A percentile compares a stretch with the other conserved stretches of the same genome.
Evolutionary conservation across 257 asterid species (phyloP).

Genomic region (Thymus mandschuricus): DNA sequence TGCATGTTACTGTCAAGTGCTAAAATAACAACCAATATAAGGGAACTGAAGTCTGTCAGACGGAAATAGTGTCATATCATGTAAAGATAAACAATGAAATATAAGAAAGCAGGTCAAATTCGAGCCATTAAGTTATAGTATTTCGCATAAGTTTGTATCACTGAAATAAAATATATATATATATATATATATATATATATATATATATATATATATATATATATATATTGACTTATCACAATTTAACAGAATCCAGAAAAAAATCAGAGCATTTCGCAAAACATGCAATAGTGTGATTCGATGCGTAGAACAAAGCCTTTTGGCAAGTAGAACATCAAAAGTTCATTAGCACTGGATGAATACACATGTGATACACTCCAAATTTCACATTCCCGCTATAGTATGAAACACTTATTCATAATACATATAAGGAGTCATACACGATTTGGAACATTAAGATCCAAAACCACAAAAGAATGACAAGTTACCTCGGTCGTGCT

Average conservation of each 20-base stretch:
- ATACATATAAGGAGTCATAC: neutral
- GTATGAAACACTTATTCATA: neutral
- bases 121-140: neutral
- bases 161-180: neutral
- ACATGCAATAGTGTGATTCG: conserved; percentile 7
- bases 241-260: neutral
- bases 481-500: conserved; percentile 74
- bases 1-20: conserved; percentile 25
- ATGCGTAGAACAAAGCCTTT: conserved; percentile 2
- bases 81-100: neutral
- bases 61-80: neutral
- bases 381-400: neutral
- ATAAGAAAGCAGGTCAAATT: neutral
- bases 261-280: conserved; percentile 7
- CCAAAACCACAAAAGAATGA: conserved; percentile 13
- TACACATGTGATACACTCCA: conserved; percentile 5
- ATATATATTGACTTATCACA: too few relatives aligned
- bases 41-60: conserved; percentile 1
- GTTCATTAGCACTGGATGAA: conserved; percentile 6
- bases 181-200: too few relatives aligned
- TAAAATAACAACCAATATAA: conserved; percentile 7
- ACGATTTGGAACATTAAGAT: conserved; percentile 1
- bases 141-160: conserved; percentile 23
- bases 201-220: too few relatives aligned
- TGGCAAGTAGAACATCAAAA: conserved; percentile 8